A percentile compares a stretch with the other conserved stretches of the same genome.
These are phyloP conservation scores for Komagataea norvegica DNA, from an alignment of 1,139 yeast genomes.

Conservation along the genomic window DNA sequence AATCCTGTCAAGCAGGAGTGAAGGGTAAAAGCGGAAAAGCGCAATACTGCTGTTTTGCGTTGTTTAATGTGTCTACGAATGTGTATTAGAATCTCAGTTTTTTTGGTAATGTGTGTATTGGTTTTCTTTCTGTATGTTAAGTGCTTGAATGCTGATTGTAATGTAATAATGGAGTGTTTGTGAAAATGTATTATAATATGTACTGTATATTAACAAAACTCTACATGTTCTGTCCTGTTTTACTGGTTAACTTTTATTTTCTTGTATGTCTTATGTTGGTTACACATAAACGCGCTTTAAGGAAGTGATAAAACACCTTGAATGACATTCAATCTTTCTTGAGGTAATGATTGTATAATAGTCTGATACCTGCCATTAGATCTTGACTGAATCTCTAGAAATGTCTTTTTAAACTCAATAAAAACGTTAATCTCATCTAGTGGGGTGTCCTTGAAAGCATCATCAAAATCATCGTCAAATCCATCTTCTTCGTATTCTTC, in stretches of 20 bases:
- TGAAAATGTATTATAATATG: too few species aligned
- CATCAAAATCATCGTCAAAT: constrained; percentile 41
- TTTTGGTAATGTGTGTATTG: background rate
- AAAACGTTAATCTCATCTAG: constrained; percentile 69
- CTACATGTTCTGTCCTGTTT: too few species aligned
- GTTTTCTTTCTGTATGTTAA: background rate
- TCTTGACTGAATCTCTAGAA: constrained; percentile 30
- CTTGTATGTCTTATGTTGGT: constrained; percentile 1
- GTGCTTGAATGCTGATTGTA: too few species aligned
- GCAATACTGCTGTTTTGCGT: too few species aligned
- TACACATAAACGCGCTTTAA: background rate
- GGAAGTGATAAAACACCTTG: constrained; percentile 1
- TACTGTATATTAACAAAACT: constrained; percentile 2
- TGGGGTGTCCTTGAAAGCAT: constrained; percentile 69
- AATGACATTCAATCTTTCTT: constrained; percentile 25
- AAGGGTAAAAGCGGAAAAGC: background rate
- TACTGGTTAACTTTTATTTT: too few species aligned
- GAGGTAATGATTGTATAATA: constrained; percentile 27
- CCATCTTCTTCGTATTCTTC: constrained; percentile 28
- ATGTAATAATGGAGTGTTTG: too few species aligned
- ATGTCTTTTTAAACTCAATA: constrained; percentile 40
- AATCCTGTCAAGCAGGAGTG: constrained; percentile 8
- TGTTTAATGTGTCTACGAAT: constrained; percentile 9
- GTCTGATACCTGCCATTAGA: constrained; percentile 33
- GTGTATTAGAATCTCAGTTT: constrained; percentile 6